Evolutionary conservation across 192 early-diverging fungal genomes (phyloP).

Genomic region (Kickxella alabastrina): DNA sequence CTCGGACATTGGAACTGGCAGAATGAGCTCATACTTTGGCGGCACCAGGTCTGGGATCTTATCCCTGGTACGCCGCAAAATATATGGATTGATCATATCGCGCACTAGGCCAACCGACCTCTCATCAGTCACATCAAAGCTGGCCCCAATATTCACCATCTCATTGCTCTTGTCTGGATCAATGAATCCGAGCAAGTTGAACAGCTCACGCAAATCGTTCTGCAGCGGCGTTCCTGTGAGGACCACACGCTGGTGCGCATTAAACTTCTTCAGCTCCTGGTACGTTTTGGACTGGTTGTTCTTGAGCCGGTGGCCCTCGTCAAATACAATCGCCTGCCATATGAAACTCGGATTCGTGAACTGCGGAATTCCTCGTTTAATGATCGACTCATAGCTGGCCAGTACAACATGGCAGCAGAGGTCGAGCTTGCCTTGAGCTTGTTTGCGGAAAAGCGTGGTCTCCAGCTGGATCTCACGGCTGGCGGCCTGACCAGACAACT

Average conservation of each 20-base stretch:
- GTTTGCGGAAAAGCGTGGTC: constrained; percentile 20
- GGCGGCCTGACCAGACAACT: constrained; percentile 71
- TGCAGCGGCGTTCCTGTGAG: constrained; percentile 98
- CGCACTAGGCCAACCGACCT: constrained; percentile 75
- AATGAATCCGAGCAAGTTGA: constrained; percentile 80
- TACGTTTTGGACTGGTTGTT: constrained; percentile 85
- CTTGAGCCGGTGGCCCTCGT: constrained; percentile 97
- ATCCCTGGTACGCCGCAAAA: constrained; percentile 89
- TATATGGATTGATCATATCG: constrained; percentile 65
- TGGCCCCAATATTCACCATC: constrained; percentile 61
- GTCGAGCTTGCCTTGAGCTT: constrained; percentile 10
- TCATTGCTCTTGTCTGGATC: constrained; percentile 72
- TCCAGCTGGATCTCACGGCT: constrained; percentile 60
- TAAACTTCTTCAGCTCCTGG: constrained; percentile 72
- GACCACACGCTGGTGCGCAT: constrained; percentile 77
- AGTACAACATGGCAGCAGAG: constrained; percentile 88
- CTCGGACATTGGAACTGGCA: constrained; percentile 83
- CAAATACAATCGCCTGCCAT: constrained; percentile 87
- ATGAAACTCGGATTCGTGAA: constrained; percentile 56
- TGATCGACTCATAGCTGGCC: constrained; percentile 92
- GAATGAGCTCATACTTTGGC: constrained; percentile 87
- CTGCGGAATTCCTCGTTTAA: constrained; percentile 56
- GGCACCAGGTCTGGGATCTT: constrained; percentile 90
- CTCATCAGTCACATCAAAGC: constrained; percentile 25
- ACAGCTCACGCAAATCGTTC: constrained; percentile 87